A percentile compares a stretch with the other conserved stretches of the same genome.
Conservation (phyloP, 1,284 basidiomycete genomes). For the Cutaneotrichosporon sp. region DNA sequence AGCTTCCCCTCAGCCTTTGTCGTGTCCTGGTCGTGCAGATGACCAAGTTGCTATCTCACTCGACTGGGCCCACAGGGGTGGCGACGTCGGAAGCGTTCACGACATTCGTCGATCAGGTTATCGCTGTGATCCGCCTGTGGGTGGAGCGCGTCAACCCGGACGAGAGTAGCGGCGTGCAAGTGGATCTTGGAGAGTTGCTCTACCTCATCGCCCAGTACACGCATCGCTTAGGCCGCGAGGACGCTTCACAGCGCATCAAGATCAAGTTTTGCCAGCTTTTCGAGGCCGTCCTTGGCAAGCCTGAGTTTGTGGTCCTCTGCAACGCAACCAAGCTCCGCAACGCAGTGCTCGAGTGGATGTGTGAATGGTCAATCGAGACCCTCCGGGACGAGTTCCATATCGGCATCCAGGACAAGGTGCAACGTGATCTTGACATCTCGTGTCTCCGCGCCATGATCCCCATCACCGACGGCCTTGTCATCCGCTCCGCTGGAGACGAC, state of each 20-base stretch:
- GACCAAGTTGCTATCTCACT: slow-evolving; percentile 58
- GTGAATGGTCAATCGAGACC: slow-evolving; percentile 63
- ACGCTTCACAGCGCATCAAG: slow-evolving; percentile 64
- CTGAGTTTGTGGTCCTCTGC: slow-evolving; percentile 63
- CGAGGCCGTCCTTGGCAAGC: slow-evolving; percentile 65
- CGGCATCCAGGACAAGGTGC: slow-evolving; percentile 26
- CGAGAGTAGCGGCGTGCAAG: slow-evolving; percentile 61
- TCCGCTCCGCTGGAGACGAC: slow-evolving; percentile 62
- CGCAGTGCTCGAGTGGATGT: slow-evolving; percentile 67
- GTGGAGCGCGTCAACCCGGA: slow-evolving; percentile 68
- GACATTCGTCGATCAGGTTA: slow-evolving; percentile 69
- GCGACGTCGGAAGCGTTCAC: slow-evolving; percentile 61
- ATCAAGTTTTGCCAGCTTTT: slow-evolving; percentile 73
- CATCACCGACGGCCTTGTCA: slow-evolving; percentile 70
- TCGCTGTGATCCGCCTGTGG: slow-evolving; percentile 70
- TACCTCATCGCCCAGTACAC: slow-evolving; percentile 66
- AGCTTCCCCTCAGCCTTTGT: slow-evolving; percentile 70
- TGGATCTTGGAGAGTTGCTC: slow-evolving; percentile 70
- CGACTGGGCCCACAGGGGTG: slow-evolving; percentile 50
- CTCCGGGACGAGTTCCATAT: slow-evolving; percentile 29
- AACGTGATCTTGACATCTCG: slow-evolving; percentile 66
- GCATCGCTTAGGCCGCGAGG: slow-evolving; percentile 60
- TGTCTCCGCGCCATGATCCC: slow-evolving; percentile 70
- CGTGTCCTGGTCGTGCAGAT: slow-evolving; percentile 67
- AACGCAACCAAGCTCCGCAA: slow-evolving; percentile 69